Evolutionary conservation across 2,329 filamentous ascomycete species (phyloP).

Genomic region (Fusarium mundagurra): DNA sequence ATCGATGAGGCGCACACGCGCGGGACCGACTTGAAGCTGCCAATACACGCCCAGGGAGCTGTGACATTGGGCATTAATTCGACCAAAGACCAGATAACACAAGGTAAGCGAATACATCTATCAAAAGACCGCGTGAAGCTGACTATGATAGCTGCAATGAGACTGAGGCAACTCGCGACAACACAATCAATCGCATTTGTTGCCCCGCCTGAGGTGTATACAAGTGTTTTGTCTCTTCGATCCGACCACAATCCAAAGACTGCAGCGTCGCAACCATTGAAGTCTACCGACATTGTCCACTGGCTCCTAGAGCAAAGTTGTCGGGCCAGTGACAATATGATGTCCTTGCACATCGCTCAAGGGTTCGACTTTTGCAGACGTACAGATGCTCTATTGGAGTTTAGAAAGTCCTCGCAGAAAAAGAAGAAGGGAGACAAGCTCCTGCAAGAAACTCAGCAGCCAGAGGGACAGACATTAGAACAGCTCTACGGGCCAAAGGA

Average conservation of each 20-base stretch:
- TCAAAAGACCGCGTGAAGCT: background rate
- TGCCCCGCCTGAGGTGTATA: conserved; percentile 68
- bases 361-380: conserved; percentile 69
- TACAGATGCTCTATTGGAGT: conserved; percentile 56
- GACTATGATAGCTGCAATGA: conserved; percentile 65
- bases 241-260: conserved; percentile 44
- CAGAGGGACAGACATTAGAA: conserved; percentile 66
- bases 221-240: conserved; percentile 60
- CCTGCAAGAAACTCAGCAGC: conserved; percentile 50
- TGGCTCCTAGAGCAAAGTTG: conserved; percentile 76
- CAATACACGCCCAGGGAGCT: conserved; percentile 56
- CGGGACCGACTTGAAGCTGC: conserved; percentile 68
- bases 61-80: conserved; percentile 66
- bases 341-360: conserved; percentile 67
- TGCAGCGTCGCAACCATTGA: conserved; percentile 1
- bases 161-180: conserved; percentile 65
- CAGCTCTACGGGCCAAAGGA: conserved; percentile 62
- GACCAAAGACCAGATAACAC: conserved; percentile 69
- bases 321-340: conserved; percentile 65
- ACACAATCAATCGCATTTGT: conserved; percentile 67
- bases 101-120: conserved; percentile 55
- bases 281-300: conserved; percentile 47
- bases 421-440: conserved; percentile 43
- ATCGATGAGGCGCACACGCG: conserved; percentile 70
- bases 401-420: conserved; percentile 54